Conservation (phyloP, 768 basidiomycete species). For the Vararia minispora region DNA sequence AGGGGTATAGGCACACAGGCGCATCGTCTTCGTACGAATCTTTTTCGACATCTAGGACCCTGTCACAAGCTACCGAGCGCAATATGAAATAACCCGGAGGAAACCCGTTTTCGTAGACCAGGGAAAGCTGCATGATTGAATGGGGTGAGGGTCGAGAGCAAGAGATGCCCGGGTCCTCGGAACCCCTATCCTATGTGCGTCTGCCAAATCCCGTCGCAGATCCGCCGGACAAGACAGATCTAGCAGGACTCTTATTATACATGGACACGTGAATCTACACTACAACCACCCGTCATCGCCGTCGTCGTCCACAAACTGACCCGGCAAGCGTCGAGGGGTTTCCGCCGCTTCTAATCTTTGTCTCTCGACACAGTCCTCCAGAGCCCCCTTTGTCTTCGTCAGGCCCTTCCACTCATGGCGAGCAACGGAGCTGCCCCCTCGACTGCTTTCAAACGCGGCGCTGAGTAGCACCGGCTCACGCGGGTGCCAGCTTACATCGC, state of each 20-base stretch:
- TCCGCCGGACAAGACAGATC: no score
- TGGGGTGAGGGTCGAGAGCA: no score
- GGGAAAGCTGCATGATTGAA: no score
- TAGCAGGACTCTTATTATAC: no score
- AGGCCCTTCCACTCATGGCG: slow-evolving; percentile 96
- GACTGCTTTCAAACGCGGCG: slow-evolving; percentile 70
- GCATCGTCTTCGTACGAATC: slow-evolving; percentile 50
- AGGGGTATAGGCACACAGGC: slow-evolving; percentile 54
- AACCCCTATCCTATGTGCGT: no score
- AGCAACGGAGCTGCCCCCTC: slow-evolving; percentile 68
- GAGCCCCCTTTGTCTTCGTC: slow-evolving; percentile 47
- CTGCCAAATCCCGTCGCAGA: no score
- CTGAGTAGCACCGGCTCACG: slow-evolving; percentile 88
- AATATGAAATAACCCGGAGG: slow-evolving; percentile 51
- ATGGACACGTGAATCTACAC: no score
- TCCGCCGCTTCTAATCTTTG: slow-evolving; percentile 24
- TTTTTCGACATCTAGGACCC: slow-evolving; percentile 44
- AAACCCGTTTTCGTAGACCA: slow-evolving; percentile 20
- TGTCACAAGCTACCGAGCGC: slow-evolving; percentile 39
- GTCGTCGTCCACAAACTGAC: slow-evolving; percentile 7
- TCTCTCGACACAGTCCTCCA: slow-evolving; percentile 74
- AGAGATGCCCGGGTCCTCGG: no score
- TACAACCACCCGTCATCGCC: no score
- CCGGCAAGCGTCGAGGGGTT: slow-evolving; percentile 11
- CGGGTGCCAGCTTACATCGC: slow-evolving; percentile 94